Evolutionary conservation across 1,139 yeast genomes (phyloP).

Genomic region (Geotrichum europaeum): DNA sequence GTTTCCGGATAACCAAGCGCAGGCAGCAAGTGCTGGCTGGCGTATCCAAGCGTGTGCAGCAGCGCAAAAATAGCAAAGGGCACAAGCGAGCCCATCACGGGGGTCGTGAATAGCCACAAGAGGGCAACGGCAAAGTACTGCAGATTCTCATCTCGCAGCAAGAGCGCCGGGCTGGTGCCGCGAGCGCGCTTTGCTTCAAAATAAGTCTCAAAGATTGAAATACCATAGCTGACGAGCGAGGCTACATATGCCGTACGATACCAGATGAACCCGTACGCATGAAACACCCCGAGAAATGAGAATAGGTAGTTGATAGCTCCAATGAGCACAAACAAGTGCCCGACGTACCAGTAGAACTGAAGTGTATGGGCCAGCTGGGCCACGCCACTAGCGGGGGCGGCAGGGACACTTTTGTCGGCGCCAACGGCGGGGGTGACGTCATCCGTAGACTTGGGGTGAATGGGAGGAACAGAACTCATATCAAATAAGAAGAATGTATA

Average conservation of each 20-base stretch:
- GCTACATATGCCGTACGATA: neutral
- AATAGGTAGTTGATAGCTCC: neutral
- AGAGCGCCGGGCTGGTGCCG: neutral
- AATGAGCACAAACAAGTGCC: neutral
- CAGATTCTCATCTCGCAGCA: neutral
- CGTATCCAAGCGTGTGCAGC: conserved; percentile 2
- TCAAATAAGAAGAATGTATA: no score
- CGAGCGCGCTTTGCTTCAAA: neutral
- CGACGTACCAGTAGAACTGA: conserved; percentile 3
- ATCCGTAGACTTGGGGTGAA: neutral
- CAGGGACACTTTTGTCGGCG: neutral
- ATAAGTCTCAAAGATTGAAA: neutral
- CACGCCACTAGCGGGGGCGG: neutral
- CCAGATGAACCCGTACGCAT: neutral
- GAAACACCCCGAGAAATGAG: neutral
- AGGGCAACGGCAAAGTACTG: conserved; percentile 1
- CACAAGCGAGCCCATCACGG: conserved; percentile 1
- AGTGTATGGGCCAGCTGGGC: neutral
- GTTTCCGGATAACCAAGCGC: neutral
- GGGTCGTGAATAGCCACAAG: neutral
- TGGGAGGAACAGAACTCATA: no score
- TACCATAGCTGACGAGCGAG: neutral
- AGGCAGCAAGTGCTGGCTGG: neutral
- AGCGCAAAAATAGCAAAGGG: conserved; percentile 1
- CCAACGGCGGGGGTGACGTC: neutral